Base-by-base conservation (phyloP, 768 basidiomycete species). In the Trametes maxima region DNA sequence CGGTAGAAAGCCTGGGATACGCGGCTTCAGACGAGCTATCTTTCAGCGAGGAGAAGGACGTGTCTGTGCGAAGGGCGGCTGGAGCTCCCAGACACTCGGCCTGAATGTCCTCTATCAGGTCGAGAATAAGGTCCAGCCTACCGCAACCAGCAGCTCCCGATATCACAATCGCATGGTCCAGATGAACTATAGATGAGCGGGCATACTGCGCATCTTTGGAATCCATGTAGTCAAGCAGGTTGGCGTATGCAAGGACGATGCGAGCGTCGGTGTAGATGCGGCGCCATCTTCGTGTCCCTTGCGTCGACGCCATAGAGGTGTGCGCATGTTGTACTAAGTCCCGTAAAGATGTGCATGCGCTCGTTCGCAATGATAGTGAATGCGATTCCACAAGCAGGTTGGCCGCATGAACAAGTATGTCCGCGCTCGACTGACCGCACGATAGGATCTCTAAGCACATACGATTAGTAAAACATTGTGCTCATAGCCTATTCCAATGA, bases 161-260 rank as follows among this genome's bases (percentile, higher is more conserved):
- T 51, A 95, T 80, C 63, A 98, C 86, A 64, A 98, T 87, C 1
- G 89, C 88, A 65, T 79, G 80, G 70, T 99, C 97, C 24, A 98
- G 75, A 14, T 79, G 74, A 5, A 78, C 76, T 40, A 98, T 81
- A 22, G 82, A 78, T 46, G 77, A 77, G 62, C 77, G 63, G 12
- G 74, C 77, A 2, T 68, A 65, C 10, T 65, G 47, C n/a, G 68
- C 68, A 51, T 64, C 59, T 10, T 12, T 24, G 3, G 61, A 60
- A 1, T 49, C 33, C 17, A 58, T 45, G 22, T 35, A 43, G 1
- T 58, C 50, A 3, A 60, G 54, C 36, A 69, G 45, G 65, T 79
- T 74, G 35, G 75, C 69, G 66, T 89, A 74, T 5, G 79, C 78
- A 62, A 78, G 79, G 43, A 93, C 72, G 42, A 96, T 76, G 54